Evolutionary conservation across 2,329 filamentous ascomycete genomes (phyloP), one percentile per base, ranked within the genome.

Genomic region (Fusarium sp.): DNA sequence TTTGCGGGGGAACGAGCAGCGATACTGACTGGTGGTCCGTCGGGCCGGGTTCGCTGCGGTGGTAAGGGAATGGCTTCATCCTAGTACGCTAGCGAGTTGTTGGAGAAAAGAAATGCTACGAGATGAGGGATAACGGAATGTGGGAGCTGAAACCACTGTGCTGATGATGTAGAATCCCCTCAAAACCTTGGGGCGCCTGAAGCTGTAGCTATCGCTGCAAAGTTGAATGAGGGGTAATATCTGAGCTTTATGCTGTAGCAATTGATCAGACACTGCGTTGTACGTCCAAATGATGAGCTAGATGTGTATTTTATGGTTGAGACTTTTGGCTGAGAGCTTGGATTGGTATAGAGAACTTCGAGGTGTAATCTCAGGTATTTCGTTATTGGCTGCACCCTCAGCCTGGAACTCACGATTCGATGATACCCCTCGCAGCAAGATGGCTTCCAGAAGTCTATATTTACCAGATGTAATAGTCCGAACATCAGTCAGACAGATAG

Each of bases 391-490:
- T 6, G 33, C 33, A 1, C 33, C 33, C 12, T 14, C 33, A 33
- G 33, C 13, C 4, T 1, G 31, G 31, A 33, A 33, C 4, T 1
- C 33, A 12, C 14, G 1, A 2, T 6, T 33, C 5, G 33, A 14
- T 1, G 5, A 33, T 13, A 0, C 33, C 14, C 2, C 5, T 33
- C 1, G 33, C 33, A 33, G 5, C 1, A 33, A 33, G 33, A 33
- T 14, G 33, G 33, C 14, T 33, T 33, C 2, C 13, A 33, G 33
- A 14, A 14, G 12, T 33, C 13, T 33, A 14, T 33, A 33, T 33
- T 2, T 13, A 6, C 31, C 1, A 1, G 31, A 33, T 33, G 14
- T 12, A 33, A 14, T 0, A 33, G 12, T 14, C 31, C 1, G 2
- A 33, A 6, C 6, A 5, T 33, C 13, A 33, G 31, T 13, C 12